Conservation (phyloP, 2,329 filamentous ascomycete species). For the Colletotrichum sp. region DNA sequence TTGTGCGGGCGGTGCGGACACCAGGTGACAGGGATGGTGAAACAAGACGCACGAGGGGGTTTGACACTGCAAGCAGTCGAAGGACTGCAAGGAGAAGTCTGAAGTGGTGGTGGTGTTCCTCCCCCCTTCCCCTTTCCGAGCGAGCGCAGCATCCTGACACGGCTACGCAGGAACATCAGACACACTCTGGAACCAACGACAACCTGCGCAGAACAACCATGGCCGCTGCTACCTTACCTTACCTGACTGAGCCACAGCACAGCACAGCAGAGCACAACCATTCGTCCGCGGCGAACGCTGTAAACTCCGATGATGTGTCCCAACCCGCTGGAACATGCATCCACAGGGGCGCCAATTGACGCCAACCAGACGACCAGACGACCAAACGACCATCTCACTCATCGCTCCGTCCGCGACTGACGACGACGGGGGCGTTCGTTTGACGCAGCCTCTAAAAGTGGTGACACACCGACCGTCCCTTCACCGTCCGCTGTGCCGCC, state of each 20-base stretch:
- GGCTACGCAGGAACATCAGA: constrained; percentile 19
- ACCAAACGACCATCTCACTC: not conserved
- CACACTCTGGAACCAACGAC: constrained; percentile 21
- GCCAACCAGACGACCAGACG: not conserved
- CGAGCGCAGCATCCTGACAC: constrained; percentile 12
- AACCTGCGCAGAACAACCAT: not conserved
- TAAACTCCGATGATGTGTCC: not conserved
- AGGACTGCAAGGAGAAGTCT: not conserved
- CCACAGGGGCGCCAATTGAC: not conserved
- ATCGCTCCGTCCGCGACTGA: not conserved
- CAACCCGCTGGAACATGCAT: not conserved
- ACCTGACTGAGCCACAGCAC: not conserved
- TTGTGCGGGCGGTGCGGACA: not conserved
- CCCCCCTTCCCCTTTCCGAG: not conserved
- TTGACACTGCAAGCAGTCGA: not conserved
- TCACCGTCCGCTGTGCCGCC: not conserved
- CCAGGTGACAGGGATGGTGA: constrained; percentile 7
- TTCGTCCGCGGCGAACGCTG: not conserved
- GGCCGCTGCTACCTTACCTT: not conserved
- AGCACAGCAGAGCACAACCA: not conserved
- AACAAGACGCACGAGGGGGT: not conserved
- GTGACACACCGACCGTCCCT: not conserved
- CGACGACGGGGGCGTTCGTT: not conserved
- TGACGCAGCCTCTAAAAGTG: not conserved
- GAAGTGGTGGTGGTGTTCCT: not conserved